Base-by-base conservation (phyloP, 2,329 filamentous ascomycete species). In the Alternaria gaisen region DNA sequence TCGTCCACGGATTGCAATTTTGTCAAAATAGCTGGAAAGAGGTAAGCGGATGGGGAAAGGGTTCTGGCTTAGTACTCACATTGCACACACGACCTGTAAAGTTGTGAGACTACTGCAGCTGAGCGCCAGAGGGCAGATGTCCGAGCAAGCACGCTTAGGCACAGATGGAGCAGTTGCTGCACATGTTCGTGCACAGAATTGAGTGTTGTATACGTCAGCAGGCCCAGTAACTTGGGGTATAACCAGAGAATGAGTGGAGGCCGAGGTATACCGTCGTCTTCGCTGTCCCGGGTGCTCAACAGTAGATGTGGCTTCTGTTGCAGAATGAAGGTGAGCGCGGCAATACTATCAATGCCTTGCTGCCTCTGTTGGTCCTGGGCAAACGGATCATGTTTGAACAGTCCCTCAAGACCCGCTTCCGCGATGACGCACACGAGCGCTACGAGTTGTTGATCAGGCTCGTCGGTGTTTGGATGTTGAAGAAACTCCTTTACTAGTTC, bases 371-470 rank as follows among this genome's bases (percentile, higher is more conserved):
- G 80, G 34, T 83, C 82, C 65, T 87, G 81, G 60, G 87, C 83
- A 74, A 93, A 91, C 3, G 88, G 88, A 68, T 93, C 87, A 69
- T 93, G 87, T 72, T 87, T 84, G 65, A 85, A 84, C 47, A 91
- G 83, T 44, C 84, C 85, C 67, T 93, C 91, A 12, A 97, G 83
- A 22, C 93, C 91, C 59, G 92, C 91, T 73, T 91, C 90, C 51
- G 90, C 85, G 69, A 95, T 91, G 64, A 97, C 91, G 72, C 91
- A 93, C 53, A 97, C 89, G 51, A 97, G 86, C 79, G 93, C 90
- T 69, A 96, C 94, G 75, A 96, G 89, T 52, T 89, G 86, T 44
- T 91, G 80, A 66, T 91, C 89, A 44, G 91, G 88, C 64, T 90
- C 86, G 56, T 84, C 82, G 16, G 80, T 83, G 12, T 76, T 80